These are phyloP conservation scores for Umbelopsis sp. DNA, from an alignment of 371 early-diverging fungal genomes.

Conservation along the genomic window DNA sequence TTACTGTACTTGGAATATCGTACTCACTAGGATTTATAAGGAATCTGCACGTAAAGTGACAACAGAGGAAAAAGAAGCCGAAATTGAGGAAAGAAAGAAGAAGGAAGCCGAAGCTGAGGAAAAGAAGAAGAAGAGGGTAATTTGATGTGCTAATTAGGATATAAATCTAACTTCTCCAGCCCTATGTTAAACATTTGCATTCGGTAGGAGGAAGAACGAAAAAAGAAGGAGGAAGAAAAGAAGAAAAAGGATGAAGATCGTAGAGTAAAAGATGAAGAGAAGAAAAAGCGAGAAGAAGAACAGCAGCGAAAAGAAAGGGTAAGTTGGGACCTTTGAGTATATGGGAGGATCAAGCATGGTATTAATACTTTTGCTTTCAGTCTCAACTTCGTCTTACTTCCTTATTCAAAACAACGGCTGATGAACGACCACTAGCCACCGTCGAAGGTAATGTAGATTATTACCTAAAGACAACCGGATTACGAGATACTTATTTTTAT, in stretches of 20 bases:
- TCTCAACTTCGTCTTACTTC: slow-evolving; percentile 51
- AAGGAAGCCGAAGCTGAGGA: slow-evolving; percentile 23
- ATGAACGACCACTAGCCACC: slow-evolving; percentile 22
- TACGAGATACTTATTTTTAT: neutral
- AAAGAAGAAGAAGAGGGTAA: no score
- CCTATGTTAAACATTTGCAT: neutral
- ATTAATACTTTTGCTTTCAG: slow-evolving; percentile 16
- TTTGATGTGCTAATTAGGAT: no score
- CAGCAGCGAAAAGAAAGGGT: slow-evolving; percentile 44
- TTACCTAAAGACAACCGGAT: neutral
- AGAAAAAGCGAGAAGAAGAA: slow-evolving; percentile 44
- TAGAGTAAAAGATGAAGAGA: slow-evolving; percentile 41
- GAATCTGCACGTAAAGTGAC: slow-evolving; percentile 17
- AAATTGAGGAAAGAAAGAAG: slow-evolving; percentile 28
- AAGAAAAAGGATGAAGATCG: slow-evolving; percentile 45
- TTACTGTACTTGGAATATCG: neutral
- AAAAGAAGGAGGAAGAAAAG: slow-evolving; percentile 40
- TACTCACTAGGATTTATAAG: slow-evolving; percentile 15
- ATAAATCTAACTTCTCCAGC: no score
- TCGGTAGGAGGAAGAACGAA: slow-evolving; percentile 29
- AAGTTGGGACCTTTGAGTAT: slow-evolving; percentile 22
- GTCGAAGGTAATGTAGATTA: slow-evolving; percentile 16
- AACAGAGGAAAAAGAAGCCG: slow-evolving; percentile 29
- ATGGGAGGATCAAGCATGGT: slow-evolving; percentile 19
- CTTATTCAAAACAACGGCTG: slow-evolving; percentile 39